Percentiles rank a stretch among this genome's conserved stretches.
These are phyloP conservation scores for Myriosclerotinia scirpicola DNA, from an alignment of 2,329 filamentous ascomycete genomes.

Conservation along the genomic window DNA sequence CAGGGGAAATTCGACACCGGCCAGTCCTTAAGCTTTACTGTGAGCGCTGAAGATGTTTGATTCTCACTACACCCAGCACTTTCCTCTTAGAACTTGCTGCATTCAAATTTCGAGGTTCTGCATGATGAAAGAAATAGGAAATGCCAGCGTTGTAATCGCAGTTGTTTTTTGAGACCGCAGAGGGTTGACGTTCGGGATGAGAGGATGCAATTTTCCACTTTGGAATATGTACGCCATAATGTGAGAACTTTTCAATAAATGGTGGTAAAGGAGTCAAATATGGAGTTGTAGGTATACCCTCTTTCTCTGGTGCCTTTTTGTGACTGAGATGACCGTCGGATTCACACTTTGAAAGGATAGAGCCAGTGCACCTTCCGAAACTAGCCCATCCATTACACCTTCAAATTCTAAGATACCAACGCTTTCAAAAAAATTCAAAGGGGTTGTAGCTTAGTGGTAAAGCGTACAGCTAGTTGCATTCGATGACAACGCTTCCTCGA, in stretches of 20 bases:
- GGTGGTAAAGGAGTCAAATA: too few species aligned
- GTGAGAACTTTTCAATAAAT: background rate
- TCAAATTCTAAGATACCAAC: background rate
- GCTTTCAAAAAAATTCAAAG: fast-evolving
- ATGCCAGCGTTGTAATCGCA: background rate
- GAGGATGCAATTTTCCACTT: background rate
- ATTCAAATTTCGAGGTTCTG: background rate
- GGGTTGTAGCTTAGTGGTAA: background rate
- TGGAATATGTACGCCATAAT: background rate
- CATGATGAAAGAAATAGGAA: too few species aligned
- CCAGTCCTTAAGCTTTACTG: background rate
- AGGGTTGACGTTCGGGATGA: too few species aligned
- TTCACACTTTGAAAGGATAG: too few species aligned
- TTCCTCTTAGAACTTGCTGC: background rate
- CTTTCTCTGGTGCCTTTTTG: background rate
- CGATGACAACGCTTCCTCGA: too few species aligned
- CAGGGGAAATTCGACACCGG: fast-evolving
- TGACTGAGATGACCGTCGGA: background rate
- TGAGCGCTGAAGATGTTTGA: background rate
- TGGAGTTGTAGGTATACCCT: background rate
- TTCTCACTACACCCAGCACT: background rate
- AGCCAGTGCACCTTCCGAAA: background rate
- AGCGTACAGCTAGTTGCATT: background rate
- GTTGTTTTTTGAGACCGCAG: background rate
- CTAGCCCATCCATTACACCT: background rate